Evolutionary conservation across 1,284 basidiomycete genomes (phyloP), one percentile per base, ranked within the genome.

Genomic region (Irpex sp.): DNA sequence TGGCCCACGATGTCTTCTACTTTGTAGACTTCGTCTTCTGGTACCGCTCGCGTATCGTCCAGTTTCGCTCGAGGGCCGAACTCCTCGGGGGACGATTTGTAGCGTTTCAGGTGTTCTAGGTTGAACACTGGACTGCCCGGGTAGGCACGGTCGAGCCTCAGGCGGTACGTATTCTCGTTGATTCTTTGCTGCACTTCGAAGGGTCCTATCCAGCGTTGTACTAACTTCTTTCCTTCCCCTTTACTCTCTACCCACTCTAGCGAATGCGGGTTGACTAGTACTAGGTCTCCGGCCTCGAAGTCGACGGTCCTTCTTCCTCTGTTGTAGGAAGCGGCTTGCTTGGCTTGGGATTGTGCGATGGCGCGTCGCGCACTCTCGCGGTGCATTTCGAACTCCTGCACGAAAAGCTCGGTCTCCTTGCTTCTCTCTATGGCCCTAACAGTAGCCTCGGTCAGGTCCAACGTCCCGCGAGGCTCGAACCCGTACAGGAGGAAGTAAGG

Each of bases 221-320:
- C 72, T 3, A 85, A 72, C 67, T 84, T 84, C 4, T 58, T 65
- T 6, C 81, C 81, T 43, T 75, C 73, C 2, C 81, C 78, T 73
- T 79, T 73, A n/a, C 65, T 22, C 59, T 80, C 71, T 0, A 73
- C 68, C 49, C 79, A 70, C 67, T 82, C 67, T 15, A 81, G 66
- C 0, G 74, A 72, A 65, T 82, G 79, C 4, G 82, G 80, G 56
- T 82, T 82, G 1, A 83, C 72, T 1, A 82, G 71, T 0, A 81
- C 82, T 7, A 58, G 45, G 13, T 79, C 75, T 4, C 82, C 81
- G 15, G 60, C 64, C 42, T 77, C 54, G 43, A 79, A 78, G 18
- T 70, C 73, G 9, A 70, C 22, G 0, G 70, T n/a, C 0, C 71
- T 59, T 1, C 70, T 58, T 1, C 70, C 71, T 22, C 65, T 67